Base-by-base conservation (phyloP, 495 filamentous ascomycete genomes). In the Patellaria atrata region DNA sequence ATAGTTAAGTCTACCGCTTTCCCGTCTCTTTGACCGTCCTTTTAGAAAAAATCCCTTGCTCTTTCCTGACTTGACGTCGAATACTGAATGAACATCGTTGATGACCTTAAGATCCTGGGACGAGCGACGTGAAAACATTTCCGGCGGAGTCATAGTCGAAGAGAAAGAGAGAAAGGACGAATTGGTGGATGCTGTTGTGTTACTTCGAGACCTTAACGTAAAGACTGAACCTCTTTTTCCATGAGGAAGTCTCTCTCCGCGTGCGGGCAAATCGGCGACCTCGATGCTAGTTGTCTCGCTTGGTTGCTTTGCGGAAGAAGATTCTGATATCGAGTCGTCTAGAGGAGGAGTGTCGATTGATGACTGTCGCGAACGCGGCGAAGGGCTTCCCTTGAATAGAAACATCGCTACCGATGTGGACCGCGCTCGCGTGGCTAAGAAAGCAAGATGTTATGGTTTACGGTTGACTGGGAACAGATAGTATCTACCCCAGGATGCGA, bases 171-270 rank as follows among this genome's bases (percentile, higher is more conserved):
- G 32, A 28, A 48, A 34, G 6, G 38, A 35, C 12, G 48, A 46
- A 3, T 37, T 38, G 3, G 28, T 37, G 5, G 48, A 48, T 5
- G 44, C 33, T 17, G 45, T 23, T 3, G 48, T 52, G 18, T 52
- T 48, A 19, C 48, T 52, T 21, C 48, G 31, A 1, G 48, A 48
- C 10, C 48, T 45, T 10, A 48, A 22, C 27, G 38, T 42, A 23
- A 52, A 52, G 2, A 52, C 41, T 2, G 45, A 52, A 21, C 26
- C 41, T 37, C 48, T 39, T 26, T 48, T 52, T 8, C 39, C 39
- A 6, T 18, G 15, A 21, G 8, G 14, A 11, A 24, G n/a, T 15
- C 40, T 37, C 20, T 39, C 25, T 41, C 30, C 33, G 21, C 30
- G 38, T 31, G 45, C 42, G 14, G 42, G 38, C 19, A 38, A 50